These are phyloP conservation scores for Maudiozyma saulgeensis DNA, from an alignment of 805 yeast species.

Conservation along the genomic window DNA sequence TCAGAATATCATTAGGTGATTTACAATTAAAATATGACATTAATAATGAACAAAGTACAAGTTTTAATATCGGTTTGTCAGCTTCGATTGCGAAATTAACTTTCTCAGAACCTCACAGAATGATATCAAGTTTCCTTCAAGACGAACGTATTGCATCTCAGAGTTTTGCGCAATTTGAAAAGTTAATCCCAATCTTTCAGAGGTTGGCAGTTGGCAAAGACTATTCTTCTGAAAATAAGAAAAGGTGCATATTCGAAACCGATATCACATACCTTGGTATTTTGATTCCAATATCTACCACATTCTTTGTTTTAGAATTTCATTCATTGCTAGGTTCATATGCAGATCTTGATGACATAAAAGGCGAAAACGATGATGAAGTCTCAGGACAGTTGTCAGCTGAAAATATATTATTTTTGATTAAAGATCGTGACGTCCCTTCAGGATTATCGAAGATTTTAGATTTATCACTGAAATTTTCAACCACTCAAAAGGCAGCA, in stretches of 20 bases:
- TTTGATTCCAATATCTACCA: constrained; percentile 20
- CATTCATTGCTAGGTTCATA: constrained; percentile 15
- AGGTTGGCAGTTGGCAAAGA: background rate
- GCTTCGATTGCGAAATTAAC: constrained; percentile 21
- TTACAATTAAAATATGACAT: constrained; percentile 9
- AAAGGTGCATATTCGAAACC: constrained; percentile 14
- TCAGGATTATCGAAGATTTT: constrained; percentile 33
- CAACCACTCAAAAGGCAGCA: constrained; percentile 28
- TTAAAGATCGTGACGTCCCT: constrained; percentile 27
- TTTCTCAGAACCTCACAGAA: constrained; percentile 22
- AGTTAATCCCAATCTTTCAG: constrained; percentile 5
- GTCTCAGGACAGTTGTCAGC: constrained; percentile 21
- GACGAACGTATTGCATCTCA: constrained; percentile 20
- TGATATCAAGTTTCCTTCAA: constrained; percentile 17
- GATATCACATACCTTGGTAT: constrained; percentile 23
- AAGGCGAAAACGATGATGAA: constrained; percentile 2
- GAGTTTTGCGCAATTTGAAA: constrained; percentile 11
- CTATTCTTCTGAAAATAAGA: background rate
- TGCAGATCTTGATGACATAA: constrained; percentile 7
- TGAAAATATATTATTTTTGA: constrained; percentile 22
- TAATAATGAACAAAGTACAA: background rate
- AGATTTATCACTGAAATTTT: constrained; percentile 40
- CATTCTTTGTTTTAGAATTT: constrained; percentile 23
- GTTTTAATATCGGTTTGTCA: constrained; percentile 6
- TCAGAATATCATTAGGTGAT: constrained; percentile 19